Conservation (phyloP, 331 rosid species). For the Stylosanthes scabra region DNA sequence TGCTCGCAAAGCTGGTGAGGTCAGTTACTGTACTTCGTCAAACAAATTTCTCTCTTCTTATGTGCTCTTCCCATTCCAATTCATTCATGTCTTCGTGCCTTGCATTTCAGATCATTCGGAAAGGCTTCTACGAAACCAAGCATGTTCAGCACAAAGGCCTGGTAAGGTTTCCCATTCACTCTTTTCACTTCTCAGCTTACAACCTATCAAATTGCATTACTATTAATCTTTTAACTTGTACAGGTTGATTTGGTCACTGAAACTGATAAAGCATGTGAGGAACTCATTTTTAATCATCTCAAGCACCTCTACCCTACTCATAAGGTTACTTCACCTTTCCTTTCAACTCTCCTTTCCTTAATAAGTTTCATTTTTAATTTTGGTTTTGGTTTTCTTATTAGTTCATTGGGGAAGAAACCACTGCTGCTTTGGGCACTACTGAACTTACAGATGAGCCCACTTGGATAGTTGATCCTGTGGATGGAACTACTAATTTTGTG, state of each 20-base stretch:
- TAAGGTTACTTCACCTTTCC: conserved; percentile 52
- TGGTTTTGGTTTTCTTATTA: conserved; percentile 35
- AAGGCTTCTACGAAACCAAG: conserved; percentile 45
- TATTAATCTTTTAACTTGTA: not conserved
- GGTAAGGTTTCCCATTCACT: conserved; percentile 23
- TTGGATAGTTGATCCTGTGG: conserved; percentile 97
- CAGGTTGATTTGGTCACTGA: conserved; percentile 96
- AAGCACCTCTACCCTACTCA: conserved; percentile 73
- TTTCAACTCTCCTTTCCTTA: not conserved
- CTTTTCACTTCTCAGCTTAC: too few relatives aligned
- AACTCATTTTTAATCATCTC: conserved; percentile 81
- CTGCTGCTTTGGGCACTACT: conserved; percentile 74
- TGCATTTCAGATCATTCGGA: conserved; percentile 41
- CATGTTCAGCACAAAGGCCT: conserved; percentile 51
- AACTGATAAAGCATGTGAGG: conserved; percentile 95
- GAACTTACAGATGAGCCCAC: conserved; percentile 85
- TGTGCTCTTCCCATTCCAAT: not conserved
- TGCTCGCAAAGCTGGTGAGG: conserved; percentile 49
- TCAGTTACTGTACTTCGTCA: conserved; percentile 1
- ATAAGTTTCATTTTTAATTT: not conserved
- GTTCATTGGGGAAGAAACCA: conserved; percentile 96
- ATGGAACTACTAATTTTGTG: conserved; percentile 97
- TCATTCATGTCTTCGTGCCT: not conserved
- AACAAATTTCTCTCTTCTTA: too few relatives aligned
- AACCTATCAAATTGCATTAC: not conserved